Conservation (phyloP, 1,139 yeast genomes). For the Debaryomyces sp. region DNA sequence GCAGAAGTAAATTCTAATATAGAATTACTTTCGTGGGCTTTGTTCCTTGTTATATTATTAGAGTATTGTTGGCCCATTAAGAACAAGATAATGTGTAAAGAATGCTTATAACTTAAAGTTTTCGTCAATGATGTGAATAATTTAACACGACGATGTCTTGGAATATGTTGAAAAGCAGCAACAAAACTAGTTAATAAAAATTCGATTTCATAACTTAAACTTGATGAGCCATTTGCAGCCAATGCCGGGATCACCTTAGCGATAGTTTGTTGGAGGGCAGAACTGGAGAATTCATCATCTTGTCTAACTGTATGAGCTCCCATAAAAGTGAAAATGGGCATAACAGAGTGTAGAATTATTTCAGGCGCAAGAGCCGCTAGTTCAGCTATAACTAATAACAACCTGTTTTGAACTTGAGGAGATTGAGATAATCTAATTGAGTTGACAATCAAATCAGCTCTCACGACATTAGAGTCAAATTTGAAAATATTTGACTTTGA, state of each 20-base stretch:
- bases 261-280: constrained; percentile 91
- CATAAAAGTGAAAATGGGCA: constrained; percentile 99
- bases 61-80: constrained; percentile 81
- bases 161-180: constrained; percentile 92
- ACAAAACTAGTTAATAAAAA: constrained; percentile 85
- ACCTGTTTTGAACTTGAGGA: constrained; percentile 92
- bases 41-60: constrained; percentile 53
- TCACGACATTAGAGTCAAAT: constrained; percentile 64
- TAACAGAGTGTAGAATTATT: constrained; percentile 88
- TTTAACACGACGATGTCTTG: constrained; percentile 91
- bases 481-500: constrained; percentile 21
- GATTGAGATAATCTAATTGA: constrained; percentile 87
- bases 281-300: constrained; percentile 92
- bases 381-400: constrained; percentile 82
- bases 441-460: constrained; percentile 89
- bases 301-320: constrained; percentile 97
- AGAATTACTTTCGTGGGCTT: constrained; percentile 63
- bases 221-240: constrained; percentile 59
- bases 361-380: constrained; percentile 90
- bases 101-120: constrained; percentile 69
- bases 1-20: constrained; percentile 72
- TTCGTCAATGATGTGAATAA: constrained; percentile 76
- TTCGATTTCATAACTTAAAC: constrained; percentile 67
- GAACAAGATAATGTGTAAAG: constrained; percentile 74
- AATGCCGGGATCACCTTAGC: constrained; percentile 90